Evolutionary conservation across 2,329 filamentous ascomycete species (phyloP), one percentile per base, ranked within the genome.

Genomic region (Hymenoscyphus salicellus): DNA sequence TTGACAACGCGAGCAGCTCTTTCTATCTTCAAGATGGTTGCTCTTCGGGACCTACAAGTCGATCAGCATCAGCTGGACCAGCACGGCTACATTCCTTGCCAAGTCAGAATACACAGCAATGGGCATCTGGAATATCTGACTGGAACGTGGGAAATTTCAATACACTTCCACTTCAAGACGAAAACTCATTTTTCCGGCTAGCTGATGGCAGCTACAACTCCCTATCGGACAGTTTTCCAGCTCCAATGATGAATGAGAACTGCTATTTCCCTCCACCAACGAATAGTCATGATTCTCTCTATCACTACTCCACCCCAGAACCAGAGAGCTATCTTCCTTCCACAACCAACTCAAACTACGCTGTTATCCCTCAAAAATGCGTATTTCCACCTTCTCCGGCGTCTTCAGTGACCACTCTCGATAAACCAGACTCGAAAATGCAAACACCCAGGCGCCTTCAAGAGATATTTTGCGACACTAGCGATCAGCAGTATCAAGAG

Each of bases 251-350:
- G 46, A 41, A 56, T 30, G 32, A 49, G 32, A 62, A 30, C 38
- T 57, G 14, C n/a, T 58, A 46, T 55, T 41, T 46, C 30, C 38
- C 55, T 30, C 46, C 61, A 23, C n/a, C 20, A 14, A 23, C 60
- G 26, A 55, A 43, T 30, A 17, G 33, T 4, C 23, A 36, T 30
- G 55, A 32, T 20, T 20, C 32, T 23, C 56, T 60, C 36, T 63
- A 55, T 43, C 49, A 60, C 17, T 63, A 63, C 30, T 55, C 56
- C 11, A 63, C 62, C n/a, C 46, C 62, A 8, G 62, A 63, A 17
- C 58, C 58, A n/a, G 62, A 60, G 4, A 60, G 28, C 20, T 63
- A 55, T 32, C n/a, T 26, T 33, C 17, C 58, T 43, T 43, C 57
- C 11, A 30, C 16, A 6, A 32, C n/a, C 5, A 33, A 32, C 17